phyloP scores from a whole-genome alignment of 345 rosid genomes.

The Eucalyptus curtisii region DNA sequence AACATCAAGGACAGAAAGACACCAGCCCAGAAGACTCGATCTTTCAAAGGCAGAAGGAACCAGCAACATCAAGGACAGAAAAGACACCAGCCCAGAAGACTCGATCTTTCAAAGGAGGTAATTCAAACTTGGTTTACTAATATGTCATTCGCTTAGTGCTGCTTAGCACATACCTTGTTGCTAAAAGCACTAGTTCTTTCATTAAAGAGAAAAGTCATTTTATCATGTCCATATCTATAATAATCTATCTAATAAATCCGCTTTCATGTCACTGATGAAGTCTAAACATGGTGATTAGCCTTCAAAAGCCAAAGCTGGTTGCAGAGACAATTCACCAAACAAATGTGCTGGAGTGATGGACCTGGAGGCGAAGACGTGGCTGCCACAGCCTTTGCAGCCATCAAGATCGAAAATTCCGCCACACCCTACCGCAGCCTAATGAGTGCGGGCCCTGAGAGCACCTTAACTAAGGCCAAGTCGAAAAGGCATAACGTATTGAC shows the following conservation, averaged over 20 bases:
- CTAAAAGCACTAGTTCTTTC: neutral
- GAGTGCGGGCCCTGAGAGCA: neutral
- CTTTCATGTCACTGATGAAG: neutral
- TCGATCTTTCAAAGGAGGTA: no score
- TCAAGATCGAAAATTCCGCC: neutral
- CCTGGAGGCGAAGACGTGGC: conserved; percentile 19
- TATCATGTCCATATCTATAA: neutral
- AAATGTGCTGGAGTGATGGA: conserved; percentile 9
- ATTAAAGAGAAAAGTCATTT: neutral
- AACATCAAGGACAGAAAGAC: conserved; percentile 1
- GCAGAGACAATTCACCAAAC: conserved; percentile 17
- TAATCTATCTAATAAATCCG: neutral
- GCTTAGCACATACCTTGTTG: neutral
- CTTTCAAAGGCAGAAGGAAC: conserved; percentile 3
- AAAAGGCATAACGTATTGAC: conserved; percentile 2
- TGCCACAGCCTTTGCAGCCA: conserved; percentile 38
- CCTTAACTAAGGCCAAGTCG: conserved; percentile 7
- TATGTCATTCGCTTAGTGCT: neutral
- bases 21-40: conserved; percentile 11
- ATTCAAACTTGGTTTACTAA: neutral
- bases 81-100: neutral
- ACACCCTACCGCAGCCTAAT: neutral
- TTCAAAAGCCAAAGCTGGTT: conserved; percentile 21
- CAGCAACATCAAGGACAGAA: conserved; percentile 2
- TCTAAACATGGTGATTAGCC: neutral